Percentiles rank a stretch among this genome's conserved stretches.
These are phyloP conservation scores for Trichosporon asahii DNA, from an alignment of 1,284 basidiomycete genomes.

Conservation along the genomic window DNA sequence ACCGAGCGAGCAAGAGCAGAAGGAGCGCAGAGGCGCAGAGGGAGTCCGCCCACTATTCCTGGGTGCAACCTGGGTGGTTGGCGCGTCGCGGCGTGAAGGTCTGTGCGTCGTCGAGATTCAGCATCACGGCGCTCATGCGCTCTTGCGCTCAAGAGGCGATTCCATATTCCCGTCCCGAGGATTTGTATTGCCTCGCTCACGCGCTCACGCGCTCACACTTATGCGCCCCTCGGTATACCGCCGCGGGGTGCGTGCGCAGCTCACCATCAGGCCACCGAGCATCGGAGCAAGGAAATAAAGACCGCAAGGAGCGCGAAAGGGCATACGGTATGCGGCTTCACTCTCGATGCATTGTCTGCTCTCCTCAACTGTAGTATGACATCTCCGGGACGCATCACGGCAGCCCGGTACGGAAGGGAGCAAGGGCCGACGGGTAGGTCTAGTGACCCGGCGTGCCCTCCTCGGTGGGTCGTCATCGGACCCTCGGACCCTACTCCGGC, in stretches of 20 bases:
- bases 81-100: conserved; percentile 1
- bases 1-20: background rate
- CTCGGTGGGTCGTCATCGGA: background rate
- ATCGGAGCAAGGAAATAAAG: background rate
- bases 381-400: background rate
- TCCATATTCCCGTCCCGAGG: background rate
- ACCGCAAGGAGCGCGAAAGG: background rate
- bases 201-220: background rate
- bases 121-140: background rate
- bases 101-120: background rate
- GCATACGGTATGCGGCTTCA: background rate
- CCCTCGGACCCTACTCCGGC: background rate
- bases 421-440: background rate
- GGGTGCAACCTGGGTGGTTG: background rate
- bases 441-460: background rate
- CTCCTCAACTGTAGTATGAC: background rate
- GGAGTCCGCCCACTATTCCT: background rate
- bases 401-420: background rate
- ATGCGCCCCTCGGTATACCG: background rate
- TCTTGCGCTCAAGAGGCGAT: background rate
- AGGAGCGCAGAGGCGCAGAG: background rate
- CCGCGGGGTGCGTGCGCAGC: background rate
- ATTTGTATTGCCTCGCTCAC: background rate
- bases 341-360: background rate
- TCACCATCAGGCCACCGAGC: background rate